A percentile compares a stretch with the other conserved stretches of the same genome.
phyloP scores from a whole-genome alignment of 352 stramenopile species.

The Peronosclerospora sorghi region DNA sequence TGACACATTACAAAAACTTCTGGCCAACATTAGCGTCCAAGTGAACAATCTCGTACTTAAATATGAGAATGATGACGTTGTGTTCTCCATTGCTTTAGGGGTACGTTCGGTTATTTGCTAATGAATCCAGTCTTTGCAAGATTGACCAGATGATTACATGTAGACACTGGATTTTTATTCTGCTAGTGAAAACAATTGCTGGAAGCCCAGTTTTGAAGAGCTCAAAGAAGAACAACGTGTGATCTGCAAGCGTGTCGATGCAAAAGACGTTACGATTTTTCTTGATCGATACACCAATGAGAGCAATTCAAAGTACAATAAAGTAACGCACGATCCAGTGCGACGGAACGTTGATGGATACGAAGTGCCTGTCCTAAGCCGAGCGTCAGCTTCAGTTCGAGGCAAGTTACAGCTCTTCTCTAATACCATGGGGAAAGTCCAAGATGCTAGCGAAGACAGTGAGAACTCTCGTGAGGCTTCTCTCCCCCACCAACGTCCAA shows the following conservation, averaged over 20 bases:
- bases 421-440: conserved; percentile 5
- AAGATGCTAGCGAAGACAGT: conserved; percentile 10
- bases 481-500: conserved; percentile 1
- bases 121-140: not conserved
- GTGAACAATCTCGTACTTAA: conserved; percentile 85
- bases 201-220: conserved; percentile 61
- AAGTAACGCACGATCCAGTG: conserved; percentile 16
- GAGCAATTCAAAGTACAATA: conserved; percentile 15
- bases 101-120: conserved; percentile 19
- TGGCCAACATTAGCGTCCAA: conserved; percentile 77
- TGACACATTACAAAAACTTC: conserved; percentile 67
- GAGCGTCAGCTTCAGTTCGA: conserved; percentile 55
- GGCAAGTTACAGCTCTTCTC: conserved; percentile 40
- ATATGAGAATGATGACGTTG: conserved; percentile 80
- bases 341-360: conserved; percentile 72
- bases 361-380: conserved; percentile 63
- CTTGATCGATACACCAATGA: conserved; percentile 72
- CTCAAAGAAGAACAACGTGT: conserved; percentile 30
- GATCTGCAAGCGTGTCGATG: conserved; percentile 61
- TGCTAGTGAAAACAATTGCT: conserved; percentile 41
- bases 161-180: conserved; percentile 74
- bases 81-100: conserved; percentile 73
- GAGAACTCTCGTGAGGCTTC: conserved; percentile 8
- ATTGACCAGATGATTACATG: too few relatives aligned
- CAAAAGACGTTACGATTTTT: conserved; percentile 78